A percentile compares a stretch with the other conserved stretches of the same genome.
Conservation (phyloP, 208 protist species). For the Trypanosoma vivax region DNA sequence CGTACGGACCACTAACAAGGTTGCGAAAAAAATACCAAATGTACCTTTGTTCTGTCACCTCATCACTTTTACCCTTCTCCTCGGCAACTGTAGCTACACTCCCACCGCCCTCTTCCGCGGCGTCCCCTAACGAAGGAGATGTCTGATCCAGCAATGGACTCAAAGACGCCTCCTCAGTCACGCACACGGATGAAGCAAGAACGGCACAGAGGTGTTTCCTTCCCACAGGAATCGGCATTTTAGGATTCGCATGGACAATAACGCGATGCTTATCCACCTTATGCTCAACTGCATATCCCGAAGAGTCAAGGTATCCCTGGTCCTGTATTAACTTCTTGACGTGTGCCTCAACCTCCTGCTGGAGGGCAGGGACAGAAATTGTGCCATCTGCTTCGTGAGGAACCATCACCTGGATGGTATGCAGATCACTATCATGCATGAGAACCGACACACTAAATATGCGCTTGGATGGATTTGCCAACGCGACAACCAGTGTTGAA, state of each 20-base stretch:
- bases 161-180: background rate
- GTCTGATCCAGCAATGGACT: background rate
- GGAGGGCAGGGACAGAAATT: conserved; percentile 6
- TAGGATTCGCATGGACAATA: background rate
- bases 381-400: background rate
- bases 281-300: too few species aligned
- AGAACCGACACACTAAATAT: conserved; percentile 28
- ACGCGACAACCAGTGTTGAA: conserved; percentile 49
- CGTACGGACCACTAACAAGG: too few species aligned
- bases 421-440: conserved; percentile 7
- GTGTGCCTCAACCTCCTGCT: background rate
- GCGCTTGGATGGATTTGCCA: conserved; percentile 34
- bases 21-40: too few species aligned
- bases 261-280: conserved; percentile 1
- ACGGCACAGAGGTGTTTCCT: background rate
- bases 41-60: too few species aligned
- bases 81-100: too few species aligned
- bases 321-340: too few species aligned
- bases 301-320: too few species aligned
- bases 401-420: conserved; percentile 3
- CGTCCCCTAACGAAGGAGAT: too few species aligned
- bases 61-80: too few species aligned
- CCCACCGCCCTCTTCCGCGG: too few species aligned
- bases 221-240: background rate
- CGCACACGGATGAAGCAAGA: background rate